These are phyloP conservation scores for Glutinoglossum americanum DNA, from an alignment of 495 filamentous ascomycete genomes.

Conservation along the genomic window DNA sequence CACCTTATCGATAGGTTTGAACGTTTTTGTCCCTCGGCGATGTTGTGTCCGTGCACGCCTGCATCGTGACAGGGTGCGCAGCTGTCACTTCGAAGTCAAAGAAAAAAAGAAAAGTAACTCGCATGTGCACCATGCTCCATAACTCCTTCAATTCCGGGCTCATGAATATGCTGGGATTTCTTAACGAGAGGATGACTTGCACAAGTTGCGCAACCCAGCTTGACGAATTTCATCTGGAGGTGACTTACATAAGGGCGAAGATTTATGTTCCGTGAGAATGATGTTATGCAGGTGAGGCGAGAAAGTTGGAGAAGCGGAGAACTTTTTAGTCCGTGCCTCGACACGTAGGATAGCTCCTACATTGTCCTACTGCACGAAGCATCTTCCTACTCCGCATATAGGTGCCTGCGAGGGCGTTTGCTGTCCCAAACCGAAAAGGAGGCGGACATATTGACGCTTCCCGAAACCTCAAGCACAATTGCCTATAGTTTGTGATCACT, in stretches of 20 bases:
- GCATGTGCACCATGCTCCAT: background rate
- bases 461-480: no score
- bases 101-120: background rate
- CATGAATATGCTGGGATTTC: no score
- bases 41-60: background rate
- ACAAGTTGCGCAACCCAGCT: background rate
- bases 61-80: background rate
- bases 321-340: background rate
- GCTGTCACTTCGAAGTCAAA: background rate
- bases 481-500: no score
- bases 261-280: background rate
- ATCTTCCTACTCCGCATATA: background rate
- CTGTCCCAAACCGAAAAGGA: no score
- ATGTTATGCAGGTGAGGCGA: background rate
- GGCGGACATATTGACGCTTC: no score
- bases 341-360: no score
- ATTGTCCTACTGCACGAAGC: no score
- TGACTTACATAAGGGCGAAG: background rate
- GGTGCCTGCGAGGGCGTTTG: no score
- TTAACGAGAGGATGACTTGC: background rate
- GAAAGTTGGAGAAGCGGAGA: background rate
- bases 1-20: no score
- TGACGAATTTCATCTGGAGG: background rate
- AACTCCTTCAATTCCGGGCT: background rate
- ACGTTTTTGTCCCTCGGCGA: no score